Base-by-base conservation (phyloP, 1,139 yeast genomes). In the Starmera stellimalicola region DNA sequence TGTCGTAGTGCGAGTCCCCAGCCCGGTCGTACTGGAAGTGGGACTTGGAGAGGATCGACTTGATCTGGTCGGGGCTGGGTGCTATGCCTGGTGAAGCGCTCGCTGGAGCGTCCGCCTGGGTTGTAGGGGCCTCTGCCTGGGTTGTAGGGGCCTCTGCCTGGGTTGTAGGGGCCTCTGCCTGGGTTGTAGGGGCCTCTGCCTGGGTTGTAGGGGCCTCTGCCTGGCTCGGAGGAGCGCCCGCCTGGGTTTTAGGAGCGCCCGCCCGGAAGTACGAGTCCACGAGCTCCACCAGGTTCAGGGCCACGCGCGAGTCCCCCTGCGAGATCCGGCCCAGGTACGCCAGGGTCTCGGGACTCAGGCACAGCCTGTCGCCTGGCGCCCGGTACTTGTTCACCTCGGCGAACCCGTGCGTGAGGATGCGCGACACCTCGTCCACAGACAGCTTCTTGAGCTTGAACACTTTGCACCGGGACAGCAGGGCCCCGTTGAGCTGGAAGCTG, bases 1-100 rank as follows among this genome's bases (percentile, higher is more conserved):
- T 75, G 53, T 91, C 99, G 55, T 91, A 93, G 54, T 91, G 98
- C 4, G 77, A 75, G 46, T 91, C 98, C 0, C 96, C 97, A 27
- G 74, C 77, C 33, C 84, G 66, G 53, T 93, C 98, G 51, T 91
- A 88, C 41, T 79, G 63, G 47, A 77, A 68, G 35, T 77, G 84
- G 9, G 73, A 70, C 44, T 66, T 67, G 41, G 60, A 60, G 36
- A 66, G 55, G 7, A 65, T 57, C 25, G 45, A 51, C 39, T 57
- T 63, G 38, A 81, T 22, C 12, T 22, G 24, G n/a, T n/a, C n/a
- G n/a, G n/a, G n/a, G n/a, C n/a, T n/a, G n/a, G n/a, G n/a, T n/a
- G n/a, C n/a, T n/a, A n/a, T n/a, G n/a, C n/a, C n/a, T n/a, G n/a
- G n/a, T n/a, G n/a, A n/a, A n/a, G n/a, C n/a, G n/a, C n/a, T n/a